Percentiles rank a stretch among this genome's conserved stretches.
phyloP scores from a whole-genome alignment of 2,329 filamentous ascomycete genomes.

The Emydomyces testavorans region DNA sequence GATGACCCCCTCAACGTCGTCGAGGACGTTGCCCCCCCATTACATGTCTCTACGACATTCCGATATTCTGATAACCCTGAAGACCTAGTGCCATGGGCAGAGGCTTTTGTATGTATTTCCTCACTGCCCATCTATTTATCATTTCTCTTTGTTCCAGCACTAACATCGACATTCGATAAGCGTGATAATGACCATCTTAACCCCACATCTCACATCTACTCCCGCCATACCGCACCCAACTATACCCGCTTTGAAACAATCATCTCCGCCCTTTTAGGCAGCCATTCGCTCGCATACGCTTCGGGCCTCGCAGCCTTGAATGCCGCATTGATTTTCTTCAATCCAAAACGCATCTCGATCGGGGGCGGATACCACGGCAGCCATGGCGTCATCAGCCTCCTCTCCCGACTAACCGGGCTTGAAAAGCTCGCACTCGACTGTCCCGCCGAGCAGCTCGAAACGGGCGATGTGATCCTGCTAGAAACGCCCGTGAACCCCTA shows the following conservation, averaged over 20 bases:
- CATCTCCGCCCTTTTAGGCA: slow-evolving; percentile 57
- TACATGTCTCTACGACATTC: slow-evolving; percentile 88
- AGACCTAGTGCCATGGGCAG: slow-evolving; percentile 43
- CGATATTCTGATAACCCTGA: slow-evolving; percentile 64
- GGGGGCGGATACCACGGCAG: slow-evolving; percentile 85
- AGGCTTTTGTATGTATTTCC: slow-evolving; percentile 29
- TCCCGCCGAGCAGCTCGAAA: slow-evolving; percentile 51
- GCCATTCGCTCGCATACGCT: slow-evolving; percentile 61
- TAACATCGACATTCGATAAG: no score
- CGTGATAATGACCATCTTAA: slow-evolving; percentile 12
- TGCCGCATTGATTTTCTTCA: slow-evolving; percentile 69
- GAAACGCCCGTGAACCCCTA: slow-evolving; percentile 92
- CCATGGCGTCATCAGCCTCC: slow-evolving; percentile 67
- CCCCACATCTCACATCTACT: slow-evolving; percentile 59
- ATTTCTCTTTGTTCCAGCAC: slow-evolving; percentile 12
- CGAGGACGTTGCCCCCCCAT: slow-evolving; percentile 71
- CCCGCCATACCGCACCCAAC: slow-evolving; percentile 66
- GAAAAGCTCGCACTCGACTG: slow-evolving; percentile 61
- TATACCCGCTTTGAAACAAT: slow-evolving; percentile 75
- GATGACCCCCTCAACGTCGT: slow-evolving; percentile 65
- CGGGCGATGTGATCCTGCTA: slow-evolving; percentile 77
- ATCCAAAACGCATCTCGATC: slow-evolving; percentile 73
- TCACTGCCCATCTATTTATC: neutral
- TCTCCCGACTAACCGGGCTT: slow-evolving; percentile 64
- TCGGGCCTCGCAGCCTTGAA: slow-evolving; percentile 84